Evolutionary conservation across 495 filamentous ascomycete species (phyloP).

Genomic region (Penicillium canescens): DNA sequence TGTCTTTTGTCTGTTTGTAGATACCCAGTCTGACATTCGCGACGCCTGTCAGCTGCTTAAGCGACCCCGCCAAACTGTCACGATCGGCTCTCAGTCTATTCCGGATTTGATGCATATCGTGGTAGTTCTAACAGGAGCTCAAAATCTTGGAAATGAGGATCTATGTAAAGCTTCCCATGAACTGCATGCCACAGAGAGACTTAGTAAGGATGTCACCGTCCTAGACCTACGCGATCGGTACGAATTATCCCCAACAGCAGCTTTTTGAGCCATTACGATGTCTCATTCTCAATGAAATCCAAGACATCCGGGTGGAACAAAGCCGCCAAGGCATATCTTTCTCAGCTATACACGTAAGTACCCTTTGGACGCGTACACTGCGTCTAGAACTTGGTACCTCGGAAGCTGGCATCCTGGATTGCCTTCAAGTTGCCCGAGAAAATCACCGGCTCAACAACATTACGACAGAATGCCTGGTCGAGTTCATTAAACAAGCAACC

Average conservation of each 20-base stretch:
- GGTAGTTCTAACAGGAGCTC: conserved; percentile 8
- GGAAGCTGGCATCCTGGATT: conserved; percentile 1
- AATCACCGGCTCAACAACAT: background rate
- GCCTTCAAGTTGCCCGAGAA: conserved; percentile 7
- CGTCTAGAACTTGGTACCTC: background rate
- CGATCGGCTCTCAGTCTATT: conserved; percentile 5
- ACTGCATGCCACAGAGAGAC: background rate
- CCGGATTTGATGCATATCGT: background rate
- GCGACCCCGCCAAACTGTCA: conserved; percentile 1
- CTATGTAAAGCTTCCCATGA: background rate
- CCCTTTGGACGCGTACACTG: conserved; percentile 6
- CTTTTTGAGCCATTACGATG: conserved; percentile 8
- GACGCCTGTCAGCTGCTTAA: conserved; percentile 4
- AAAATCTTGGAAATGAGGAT: background rate
- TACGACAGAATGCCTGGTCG: conserved; percentile 1
- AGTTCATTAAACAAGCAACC: conserved; percentile 1
- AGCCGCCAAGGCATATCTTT: background rate
- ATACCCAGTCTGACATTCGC: conserved; percentile 8
- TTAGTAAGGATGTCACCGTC: conserved; percentile 1
- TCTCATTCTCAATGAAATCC: conserved; percentile 3
- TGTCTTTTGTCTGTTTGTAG: conserved; percentile 17
- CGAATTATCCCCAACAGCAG: conserved; percentile 4
- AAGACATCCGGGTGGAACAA: background rate
- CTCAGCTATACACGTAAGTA: conserved; percentile 7
- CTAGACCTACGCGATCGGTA: conserved; percentile 7